These are phyloP conservation scores for Phaeosphaeriaceae sp. DNA, from an alignment of 2,329 filamentous ascomycete species.

Conservation along the genomic window DNA sequence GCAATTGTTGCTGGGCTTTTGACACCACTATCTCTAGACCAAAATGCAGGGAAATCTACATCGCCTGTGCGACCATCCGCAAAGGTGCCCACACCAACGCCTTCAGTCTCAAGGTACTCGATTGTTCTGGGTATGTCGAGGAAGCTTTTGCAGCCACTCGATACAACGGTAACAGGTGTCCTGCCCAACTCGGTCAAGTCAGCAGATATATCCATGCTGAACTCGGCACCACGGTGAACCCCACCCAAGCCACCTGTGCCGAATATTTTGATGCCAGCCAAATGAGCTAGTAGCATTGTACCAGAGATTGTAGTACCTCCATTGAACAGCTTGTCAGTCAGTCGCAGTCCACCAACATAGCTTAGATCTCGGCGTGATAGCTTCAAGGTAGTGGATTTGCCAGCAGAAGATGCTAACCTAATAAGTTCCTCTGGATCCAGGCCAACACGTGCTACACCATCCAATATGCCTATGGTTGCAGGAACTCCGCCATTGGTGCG, in stretches of 20 bases:
- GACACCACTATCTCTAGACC: conserved; percentile 83
- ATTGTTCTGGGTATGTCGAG: conserved; percentile 89
- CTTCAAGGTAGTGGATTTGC: conserved; percentile 74
- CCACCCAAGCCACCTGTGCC: conserved; percentile 94
- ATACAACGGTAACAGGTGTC: conserved; percentile 86
- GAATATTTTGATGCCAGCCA: conserved; percentile 90
- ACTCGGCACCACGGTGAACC: conserved; percentile 87
- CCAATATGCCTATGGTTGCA: conserved; percentile 86
- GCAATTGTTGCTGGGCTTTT: conserved; percentile 77
- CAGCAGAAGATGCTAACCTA: conserved; percentile 69
- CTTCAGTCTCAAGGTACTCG: conserved; percentile 76
- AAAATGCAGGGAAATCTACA: conserved; percentile 92
- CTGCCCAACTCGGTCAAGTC: conserved; percentile 93
- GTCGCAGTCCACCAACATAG: conserved; percentile 75
- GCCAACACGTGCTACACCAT: conserved; percentile 83
- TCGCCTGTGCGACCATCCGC: conserved; percentile 75
- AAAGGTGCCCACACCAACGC: conserved; percentile 86
- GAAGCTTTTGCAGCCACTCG: conserved; percentile 94
- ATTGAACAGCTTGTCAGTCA: conserved; percentile 72
- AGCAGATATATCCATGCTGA: conserved; percentile 90
- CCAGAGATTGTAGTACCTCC: conserved; percentile 93
- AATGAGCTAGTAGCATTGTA: conserved; percentile 86
- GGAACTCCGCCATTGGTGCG: conserved; percentile 79
- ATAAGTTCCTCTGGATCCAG: conserved; percentile 74
- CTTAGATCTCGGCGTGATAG: conserved; percentile 86